These are phyloP conservation scores for Colletotrichum somersetense DNA, from an alignment of 2,329 filamentous ascomycete genomes.

Conservation along the genomic window DNA sequence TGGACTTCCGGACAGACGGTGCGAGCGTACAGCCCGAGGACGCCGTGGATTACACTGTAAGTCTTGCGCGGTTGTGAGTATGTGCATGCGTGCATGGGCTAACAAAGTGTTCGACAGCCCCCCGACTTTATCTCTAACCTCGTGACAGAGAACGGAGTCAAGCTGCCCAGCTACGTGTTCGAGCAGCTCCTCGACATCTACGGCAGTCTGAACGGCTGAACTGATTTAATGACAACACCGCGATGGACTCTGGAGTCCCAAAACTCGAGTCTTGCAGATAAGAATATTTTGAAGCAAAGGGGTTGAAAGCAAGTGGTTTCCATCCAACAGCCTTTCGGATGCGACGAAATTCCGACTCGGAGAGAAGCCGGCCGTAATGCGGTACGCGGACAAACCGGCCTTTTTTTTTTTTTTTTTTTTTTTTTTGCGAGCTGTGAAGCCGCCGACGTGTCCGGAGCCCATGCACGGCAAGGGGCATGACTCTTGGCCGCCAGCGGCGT, in stretches of 20 bases:
- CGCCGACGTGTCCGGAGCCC: slow-evolving; percentile 5
- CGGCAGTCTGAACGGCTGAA: slow-evolving; percentile 52
- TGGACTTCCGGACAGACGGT: slow-evolving; percentile 75
- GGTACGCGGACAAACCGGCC: slow-evolving; percentile 2
- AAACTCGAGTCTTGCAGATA: not conserved
- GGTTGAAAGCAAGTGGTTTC: not conserved
- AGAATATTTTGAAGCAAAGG: not conserved
- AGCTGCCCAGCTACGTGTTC: slow-evolving; percentile 77
- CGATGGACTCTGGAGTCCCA: not conserved
- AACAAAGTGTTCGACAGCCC: slow-evolving; percentile 60
- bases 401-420: not conserved
- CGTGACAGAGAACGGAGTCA: slow-evolving; percentile 81
- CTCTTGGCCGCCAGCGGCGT: too few species aligned
- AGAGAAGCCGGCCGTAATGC: slow-evolving; percentile 10
- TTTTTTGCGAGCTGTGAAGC: not conserved
- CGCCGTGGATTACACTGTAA: slow-evolving; percentile 78
- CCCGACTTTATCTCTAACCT: slow-evolving; percentile 78
- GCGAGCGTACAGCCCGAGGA: slow-evolving; percentile 61
- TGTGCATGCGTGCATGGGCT: slow-evolving; percentile 39
- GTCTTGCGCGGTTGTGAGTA: slow-evolving; percentile 44
- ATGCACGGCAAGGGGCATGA: not conserved
- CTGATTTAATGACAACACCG: not conserved
- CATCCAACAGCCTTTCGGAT: slow-evolving; percentile 6
- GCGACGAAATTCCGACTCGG: slow-evolving; percentile 8
- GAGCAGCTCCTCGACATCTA: slow-evolving; percentile 77